Percentiles rank a stretch among this genome's conserved stretches.
phyloP scores from a whole-genome alignment of 805 yeast species.

The Danielia reshetovae region DNA sequence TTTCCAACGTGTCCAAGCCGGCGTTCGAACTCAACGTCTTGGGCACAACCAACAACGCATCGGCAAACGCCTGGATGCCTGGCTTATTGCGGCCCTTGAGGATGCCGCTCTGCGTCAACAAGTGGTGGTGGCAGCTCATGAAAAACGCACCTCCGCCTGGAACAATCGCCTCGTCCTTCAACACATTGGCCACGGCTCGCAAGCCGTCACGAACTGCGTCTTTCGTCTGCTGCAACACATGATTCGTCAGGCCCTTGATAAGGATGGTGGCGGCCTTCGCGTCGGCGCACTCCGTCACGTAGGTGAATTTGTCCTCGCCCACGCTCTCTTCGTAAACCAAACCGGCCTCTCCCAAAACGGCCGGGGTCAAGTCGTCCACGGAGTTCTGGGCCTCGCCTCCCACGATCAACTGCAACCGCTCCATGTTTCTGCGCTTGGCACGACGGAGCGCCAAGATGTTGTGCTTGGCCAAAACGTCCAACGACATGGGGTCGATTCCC shows the following conservation, averaged over 20 bases:
- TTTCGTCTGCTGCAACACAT: conserved; percentile 84
- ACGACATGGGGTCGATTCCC: conserved; percentile 97
- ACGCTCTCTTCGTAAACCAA: conserved; percentile 85
- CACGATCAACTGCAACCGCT: conserved; percentile 89
- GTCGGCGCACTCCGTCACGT: conserved; percentile 82
- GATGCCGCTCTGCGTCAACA: conserved; percentile 44
- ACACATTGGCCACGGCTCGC: conserved; percentile 87
- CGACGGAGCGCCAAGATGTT: conserved; percentile 92
- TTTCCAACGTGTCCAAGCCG: conserved; percentile 89
- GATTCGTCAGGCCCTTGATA: conserved; percentile 90
- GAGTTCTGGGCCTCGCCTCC: conserved; percentile 98
- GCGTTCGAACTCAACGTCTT: conserved; percentile 90
- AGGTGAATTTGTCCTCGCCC: conserved; percentile 97
- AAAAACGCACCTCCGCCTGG: conserved; percentile 99
- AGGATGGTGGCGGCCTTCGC: conserved; percentile 90
- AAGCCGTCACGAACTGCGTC: conserved; percentile 98
- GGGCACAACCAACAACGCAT: conserved; percentile 85
- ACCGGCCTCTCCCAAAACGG: conserved; percentile 83
- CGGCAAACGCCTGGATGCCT: conserved; percentile 92
- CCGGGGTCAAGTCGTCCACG: conserved; percentile 84
- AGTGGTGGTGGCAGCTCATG: conserved; percentile 71
- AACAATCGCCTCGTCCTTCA: conserved; percentile 77
- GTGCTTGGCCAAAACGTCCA: conserved; percentile 90
- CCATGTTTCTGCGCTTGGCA: conserved; percentile 99
- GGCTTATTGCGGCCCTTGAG: conserved; percentile 83